Conservation (phyloP, 73 alveolate species). For the Tetrahymena elliotti region DNA sequence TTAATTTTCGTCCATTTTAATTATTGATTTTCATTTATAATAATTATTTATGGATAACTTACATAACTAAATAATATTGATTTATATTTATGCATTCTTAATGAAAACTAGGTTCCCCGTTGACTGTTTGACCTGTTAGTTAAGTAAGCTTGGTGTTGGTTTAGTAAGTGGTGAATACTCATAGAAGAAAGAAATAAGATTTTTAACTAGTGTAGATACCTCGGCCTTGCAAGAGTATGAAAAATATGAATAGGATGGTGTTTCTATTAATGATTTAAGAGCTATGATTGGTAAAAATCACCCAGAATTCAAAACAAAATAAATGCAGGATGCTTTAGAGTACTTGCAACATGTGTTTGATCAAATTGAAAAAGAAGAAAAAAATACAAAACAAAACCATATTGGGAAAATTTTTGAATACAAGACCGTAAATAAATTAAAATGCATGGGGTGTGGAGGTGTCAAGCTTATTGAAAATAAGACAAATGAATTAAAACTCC, state of each 20-base stretch:
- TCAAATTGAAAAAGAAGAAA: slow-evolving; percentile 69
- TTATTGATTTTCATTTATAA: neutral
- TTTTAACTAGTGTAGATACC: slow-evolving; percentile 47
- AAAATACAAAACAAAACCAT: slow-evolving; percentile 11
- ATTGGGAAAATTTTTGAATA: slow-evolving; percentile 65
- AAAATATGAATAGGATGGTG: slow-evolving; percentile 91
- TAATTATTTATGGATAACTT: too few species aligned
- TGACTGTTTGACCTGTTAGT: slow-evolving; percentile 83
- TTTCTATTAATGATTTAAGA: slow-evolving; percentile 84
- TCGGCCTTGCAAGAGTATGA: slow-evolving; percentile 66
- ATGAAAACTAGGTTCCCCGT: slow-evolving; percentile 35
- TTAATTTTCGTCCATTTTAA: neutral
- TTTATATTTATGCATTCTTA: neutral
- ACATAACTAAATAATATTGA: neutral
- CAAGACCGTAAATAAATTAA: slow-evolving; percentile 68
- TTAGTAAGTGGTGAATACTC: slow-evolving; percentile 88
- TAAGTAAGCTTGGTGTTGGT: slow-evolving; percentile 88
- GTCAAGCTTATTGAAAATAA: neutral
- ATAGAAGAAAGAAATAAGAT: slow-evolving; percentile 71
- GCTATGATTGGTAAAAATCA: slow-evolving; percentile 94
- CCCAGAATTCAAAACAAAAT: slow-evolving; percentile 86
- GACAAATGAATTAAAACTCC: slow-evolving; percentile 26
- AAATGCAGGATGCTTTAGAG: slow-evolving; percentile 98
- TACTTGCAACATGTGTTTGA: slow-evolving; percentile 70
- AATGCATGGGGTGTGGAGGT: slow-evolving; percentile 85